Evolutionary conservation across 2,329 filamentous ascomycete species (phyloP).

Genomic region (Ceratocystis lukuohia): DNA sequence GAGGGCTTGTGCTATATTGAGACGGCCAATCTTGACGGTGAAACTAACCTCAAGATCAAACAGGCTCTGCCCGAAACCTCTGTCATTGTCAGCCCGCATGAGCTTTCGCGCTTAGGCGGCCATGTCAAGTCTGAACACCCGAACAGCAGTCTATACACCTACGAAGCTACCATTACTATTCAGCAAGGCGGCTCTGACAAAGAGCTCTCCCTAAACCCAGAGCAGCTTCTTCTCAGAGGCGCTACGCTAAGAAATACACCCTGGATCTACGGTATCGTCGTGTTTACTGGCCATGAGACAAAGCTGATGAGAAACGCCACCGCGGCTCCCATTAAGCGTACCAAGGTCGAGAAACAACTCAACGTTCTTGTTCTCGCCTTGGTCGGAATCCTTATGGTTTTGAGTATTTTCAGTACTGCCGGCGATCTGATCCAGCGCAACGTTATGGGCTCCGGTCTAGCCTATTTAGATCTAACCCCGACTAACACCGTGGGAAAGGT

Average conservation of each 20-base stretch:
- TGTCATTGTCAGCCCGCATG: conserved; percentile 69
- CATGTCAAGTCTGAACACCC: conserved; percentile 88
- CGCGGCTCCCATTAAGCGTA: conserved; percentile 92
- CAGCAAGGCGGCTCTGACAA: conserved; percentile 83
- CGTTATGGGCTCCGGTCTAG: conserved; percentile 46
- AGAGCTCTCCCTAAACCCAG: conserved; percentile 75
- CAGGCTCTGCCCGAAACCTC: conserved; percentile 90
- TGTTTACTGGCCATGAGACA: conserved; percentile 75
- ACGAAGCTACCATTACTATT: conserved; percentile 90
- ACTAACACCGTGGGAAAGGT: conserved; percentile 42
- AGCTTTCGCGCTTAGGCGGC: conserved; percentile 74
- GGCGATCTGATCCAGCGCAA: conserved; percentile 74
- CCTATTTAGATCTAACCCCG: conserved; percentile 56
- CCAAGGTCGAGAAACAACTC: conserved; percentile 85
- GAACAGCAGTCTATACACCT: conserved; percentile 96
- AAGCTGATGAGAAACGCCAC: conserved; percentile 99
- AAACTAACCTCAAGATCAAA: conserved; percentile 98
- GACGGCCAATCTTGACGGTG: conserved; percentile 91
- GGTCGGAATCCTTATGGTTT: conserved; percentile 64
- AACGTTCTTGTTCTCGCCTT: conserved; percentile 89
- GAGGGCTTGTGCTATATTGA: conserved; percentile 98
- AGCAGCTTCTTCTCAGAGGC: conserved; percentile 84
- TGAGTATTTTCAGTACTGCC: conserved; percentile 81
- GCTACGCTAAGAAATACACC: conserved; percentile 91
- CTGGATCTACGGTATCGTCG: conserved; percentile 78